These are phyloP conservation scores for Tuctoria greenei DNA, from an alignment of 176 grass and related monocot genomes.

Conservation along the genomic window DNA sequence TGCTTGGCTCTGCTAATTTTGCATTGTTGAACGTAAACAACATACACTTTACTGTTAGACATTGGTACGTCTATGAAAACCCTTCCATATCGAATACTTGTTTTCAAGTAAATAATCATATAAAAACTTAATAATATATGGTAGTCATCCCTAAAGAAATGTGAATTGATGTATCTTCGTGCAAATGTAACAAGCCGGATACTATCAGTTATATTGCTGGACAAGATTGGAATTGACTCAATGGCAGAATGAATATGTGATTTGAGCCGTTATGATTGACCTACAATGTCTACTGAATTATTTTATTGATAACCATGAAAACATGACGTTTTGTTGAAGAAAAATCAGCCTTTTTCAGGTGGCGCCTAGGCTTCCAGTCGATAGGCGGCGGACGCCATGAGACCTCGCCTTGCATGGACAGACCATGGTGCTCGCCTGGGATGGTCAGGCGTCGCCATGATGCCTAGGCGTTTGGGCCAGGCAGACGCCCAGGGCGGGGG, in stretches of 20 bases:
- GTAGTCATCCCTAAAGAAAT: too few relatives aligned
- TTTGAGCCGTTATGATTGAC: neutral
- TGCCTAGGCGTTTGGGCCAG: too few relatives aligned
- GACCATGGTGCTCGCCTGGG: too few relatives aligned
- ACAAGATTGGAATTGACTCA: neutral
- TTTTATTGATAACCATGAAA: neutral
- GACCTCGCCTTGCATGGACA: too few relatives aligned
- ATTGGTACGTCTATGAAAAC: neutral
- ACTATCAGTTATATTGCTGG: neutral
- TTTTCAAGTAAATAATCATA: neutral
- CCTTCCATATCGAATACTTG: neutral
- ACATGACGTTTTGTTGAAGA: neutral
- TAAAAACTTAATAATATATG: neutral
- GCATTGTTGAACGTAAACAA: neutral
- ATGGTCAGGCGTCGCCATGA: too few relatives aligned
- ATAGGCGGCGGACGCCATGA: too few relatives aligned
- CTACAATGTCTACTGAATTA: neutral
- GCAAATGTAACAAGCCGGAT: neutral
- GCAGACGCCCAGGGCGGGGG: too few relatives aligned
- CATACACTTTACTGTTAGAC: neutral
- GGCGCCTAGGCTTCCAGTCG: too few relatives aligned
- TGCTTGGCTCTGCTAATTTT: conserved; percentile 4
- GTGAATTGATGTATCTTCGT: too few relatives aligned
- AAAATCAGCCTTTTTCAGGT: too few relatives aligned
- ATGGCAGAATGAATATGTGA: neutral